phyloP scores from a whole-genome alignment of 1,284 basidiomycete species.

The Naganishia cerealis region DNA sequence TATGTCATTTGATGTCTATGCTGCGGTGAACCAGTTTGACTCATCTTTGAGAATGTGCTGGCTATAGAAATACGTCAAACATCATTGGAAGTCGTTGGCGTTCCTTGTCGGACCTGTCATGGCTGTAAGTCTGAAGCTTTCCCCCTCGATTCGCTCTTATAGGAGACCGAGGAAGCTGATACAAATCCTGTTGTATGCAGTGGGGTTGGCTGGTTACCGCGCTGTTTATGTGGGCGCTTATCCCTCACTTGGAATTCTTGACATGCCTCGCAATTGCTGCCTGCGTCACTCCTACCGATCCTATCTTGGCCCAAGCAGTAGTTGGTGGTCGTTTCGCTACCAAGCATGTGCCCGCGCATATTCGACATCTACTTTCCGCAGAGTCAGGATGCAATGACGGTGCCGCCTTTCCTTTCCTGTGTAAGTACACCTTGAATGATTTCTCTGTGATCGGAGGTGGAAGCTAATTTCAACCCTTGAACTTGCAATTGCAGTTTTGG shows the following conservation, averaged over 20 bases:
- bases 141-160: not conserved
- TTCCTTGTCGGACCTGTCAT: slow-evolving; percentile 87
- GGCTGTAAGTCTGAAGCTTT: slow-evolving; percentile 48
- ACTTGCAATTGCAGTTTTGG: slow-evolving; percentile 59
- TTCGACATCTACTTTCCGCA: slow-evolving; percentile 86
- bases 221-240: slow-evolving; percentile 78
- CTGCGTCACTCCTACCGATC: slow-evolving; percentile 94
- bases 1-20: slow-evolving; percentile 33
- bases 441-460: not conserved
- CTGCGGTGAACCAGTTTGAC: not conserved
- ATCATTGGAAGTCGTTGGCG: slow-evolving; percentile 84
- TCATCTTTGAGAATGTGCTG: not conserved
- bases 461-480: not conserved
- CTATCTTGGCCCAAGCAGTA: slow-evolving; percentile 63
- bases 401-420: slow-evolving; percentile 94
- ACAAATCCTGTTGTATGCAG: slow-evolving; percentile 5
- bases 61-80: slow-evolving; percentile 71
- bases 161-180: not conserved
- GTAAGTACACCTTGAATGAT: slow-evolving; percentile 8
- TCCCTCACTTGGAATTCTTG: slow-evolving; percentile 82
- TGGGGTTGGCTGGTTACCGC: slow-evolving; percentile 87
- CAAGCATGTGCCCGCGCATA: slow-evolving; percentile 94
- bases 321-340: slow-evolving; percentile 98
- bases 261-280: slow-evolving; percentile 85
- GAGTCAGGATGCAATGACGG: slow-evolving; percentile 93